Evolutionary conservation across 2,329 filamentous ascomycete species (phyloP), one percentile per base, ranked within the genome.

Genomic region (Chaetomiaceae sp.): DNA sequence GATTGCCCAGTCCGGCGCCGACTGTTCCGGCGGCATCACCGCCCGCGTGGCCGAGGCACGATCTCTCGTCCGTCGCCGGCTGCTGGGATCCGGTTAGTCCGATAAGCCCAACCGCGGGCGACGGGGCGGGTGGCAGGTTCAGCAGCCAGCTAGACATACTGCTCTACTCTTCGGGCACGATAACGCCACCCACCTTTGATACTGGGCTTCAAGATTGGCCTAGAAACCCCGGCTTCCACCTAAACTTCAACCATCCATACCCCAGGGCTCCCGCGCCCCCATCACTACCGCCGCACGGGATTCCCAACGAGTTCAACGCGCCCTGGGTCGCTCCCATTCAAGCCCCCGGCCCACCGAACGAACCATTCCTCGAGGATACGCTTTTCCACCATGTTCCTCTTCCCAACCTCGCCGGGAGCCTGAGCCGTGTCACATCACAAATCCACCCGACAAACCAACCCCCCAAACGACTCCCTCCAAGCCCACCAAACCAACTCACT

Each of bases 11-110:
- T 29, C 52, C 52, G 10, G 42, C 37, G 6, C 47, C 36, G 18
- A 51, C 52, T 13, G 47, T 30, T 32, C 16, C 36, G 5, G 52
- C 36, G 25, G 29, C 42, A 20, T 47, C 52, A 13, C 47, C 52
- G 2, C 21, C 47, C 3, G 20, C 36, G 11, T 42, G 42, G 42
- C 37, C 36, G 20, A 32, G 30, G 4, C 42, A 47, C 10, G 43
- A 32, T 20, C 18, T 13, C 13, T 25, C 37, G 6, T 25, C 23
- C 11, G 32, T 32, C 14, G 14, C 11, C 3, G 23, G 27, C 3
- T 10, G 29, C 2, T 54, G 52, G 52, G 10, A 25, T 2, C 47
- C 52, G 3, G 23, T 30, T 13, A 54, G 47, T 11, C 52, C 52
- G 4, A 38, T 50, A 14, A 54, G 47, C 30, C 48, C 47, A 14